Conservation (phyloP, 768 basidiomycete genomes). For the Lactarius trivialis region DNA sequence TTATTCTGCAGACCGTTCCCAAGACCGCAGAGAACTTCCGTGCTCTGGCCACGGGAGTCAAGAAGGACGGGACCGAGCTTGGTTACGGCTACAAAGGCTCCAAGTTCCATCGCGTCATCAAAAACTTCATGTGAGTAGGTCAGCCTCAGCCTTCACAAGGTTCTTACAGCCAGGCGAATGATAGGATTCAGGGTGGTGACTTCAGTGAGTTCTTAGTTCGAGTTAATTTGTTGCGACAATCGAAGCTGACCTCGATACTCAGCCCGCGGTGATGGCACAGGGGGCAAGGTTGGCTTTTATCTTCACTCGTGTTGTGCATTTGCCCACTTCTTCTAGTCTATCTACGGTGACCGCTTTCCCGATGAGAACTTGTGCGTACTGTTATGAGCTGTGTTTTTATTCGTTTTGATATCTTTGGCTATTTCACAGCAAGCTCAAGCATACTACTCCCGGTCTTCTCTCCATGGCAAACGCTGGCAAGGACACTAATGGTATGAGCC, state of each 20-base stretch:
- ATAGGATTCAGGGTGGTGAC: conserved; percentile 95
- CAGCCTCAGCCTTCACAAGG: conserved; percentile 21
- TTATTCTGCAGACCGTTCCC: conserved; percentile 66
- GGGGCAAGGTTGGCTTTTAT: conserved; percentile 61
- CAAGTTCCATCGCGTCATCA: conserved; percentile 94
- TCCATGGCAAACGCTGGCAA: conserved; percentile 95
- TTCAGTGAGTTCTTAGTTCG: conserved; percentile 60
- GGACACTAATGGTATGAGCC: conserved; percentile 76
- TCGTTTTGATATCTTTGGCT: not conserved
- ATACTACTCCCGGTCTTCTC: conserved; percentile 79
- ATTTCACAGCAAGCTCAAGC: conserved; percentile 78
- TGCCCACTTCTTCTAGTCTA: conserved; percentile 46
- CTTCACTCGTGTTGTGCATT: not conserved
- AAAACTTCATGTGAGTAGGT: conserved; percentile 70
- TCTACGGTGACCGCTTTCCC: conserved; percentile 84
- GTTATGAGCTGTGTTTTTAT: not conserved
- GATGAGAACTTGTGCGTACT: conserved; percentile 89
- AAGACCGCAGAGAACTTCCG: conserved; percentile 98
- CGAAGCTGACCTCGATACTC: conserved; percentile 8
- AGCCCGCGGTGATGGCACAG: conserved; percentile 85
- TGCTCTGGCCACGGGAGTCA: conserved; percentile 77
- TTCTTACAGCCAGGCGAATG: not conserved
- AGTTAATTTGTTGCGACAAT: conserved; percentile 18
- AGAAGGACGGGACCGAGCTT: conserved; percentile 59
- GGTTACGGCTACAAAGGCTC: conserved; percentile 94